Conservation (phyloP, 1,139 yeast species). For the Blastobotrys niveus region DNA sequence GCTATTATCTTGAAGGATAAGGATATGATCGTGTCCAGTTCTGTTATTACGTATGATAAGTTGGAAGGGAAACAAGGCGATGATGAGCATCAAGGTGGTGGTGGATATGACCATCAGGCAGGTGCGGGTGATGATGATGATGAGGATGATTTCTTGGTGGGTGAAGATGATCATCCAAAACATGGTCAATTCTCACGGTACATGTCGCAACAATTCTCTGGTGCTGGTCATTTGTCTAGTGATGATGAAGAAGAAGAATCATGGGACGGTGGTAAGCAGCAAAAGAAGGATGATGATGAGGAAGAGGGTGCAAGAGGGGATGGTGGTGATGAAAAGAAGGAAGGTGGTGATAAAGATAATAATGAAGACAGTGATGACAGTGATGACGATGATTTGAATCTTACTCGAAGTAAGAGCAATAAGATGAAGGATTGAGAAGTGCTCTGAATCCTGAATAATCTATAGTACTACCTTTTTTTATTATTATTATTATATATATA, state of each 20-base stretch:
- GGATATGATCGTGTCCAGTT: too few species aligned
- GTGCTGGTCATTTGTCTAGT: constrained; percentile 30
- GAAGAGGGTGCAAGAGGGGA: constrained; percentile 15
- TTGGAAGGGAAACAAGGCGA: constrained; percentile 28
- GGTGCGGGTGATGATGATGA: constrained; percentile 38
- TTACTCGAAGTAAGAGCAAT: constrained; percentile 36
- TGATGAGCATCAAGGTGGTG: constrained; percentile 31
- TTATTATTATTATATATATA: constrained; percentile 1
- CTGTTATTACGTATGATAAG: constrained; percentile 25
- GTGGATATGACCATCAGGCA: constrained; percentile 22
- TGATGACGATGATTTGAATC: constrained; percentile 26
- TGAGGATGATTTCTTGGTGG: constrained; percentile 34
- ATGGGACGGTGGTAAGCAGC: constrained; percentile 25
- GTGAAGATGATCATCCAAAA: constrained; percentile 16
- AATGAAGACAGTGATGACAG: constrained; percentile 18
- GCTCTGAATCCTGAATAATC: constrained; percentile 1
- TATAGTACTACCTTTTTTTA: neutral
- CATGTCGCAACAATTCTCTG: constrained; percentile 69
- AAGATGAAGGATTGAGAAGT: constrained; percentile 18
- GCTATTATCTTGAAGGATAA: constrained; percentile 36
- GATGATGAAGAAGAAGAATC: constrained; percentile 45
- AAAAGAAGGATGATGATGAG: constrained; percentile 6
- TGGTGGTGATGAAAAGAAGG: constrained; percentile 17
- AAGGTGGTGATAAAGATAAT: neutral
- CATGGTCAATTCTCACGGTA: constrained; percentile 61